phyloP scores from a whole-genome alignment of 148 eudicot genomes.

The Salicornia ramosissima region DNA sequence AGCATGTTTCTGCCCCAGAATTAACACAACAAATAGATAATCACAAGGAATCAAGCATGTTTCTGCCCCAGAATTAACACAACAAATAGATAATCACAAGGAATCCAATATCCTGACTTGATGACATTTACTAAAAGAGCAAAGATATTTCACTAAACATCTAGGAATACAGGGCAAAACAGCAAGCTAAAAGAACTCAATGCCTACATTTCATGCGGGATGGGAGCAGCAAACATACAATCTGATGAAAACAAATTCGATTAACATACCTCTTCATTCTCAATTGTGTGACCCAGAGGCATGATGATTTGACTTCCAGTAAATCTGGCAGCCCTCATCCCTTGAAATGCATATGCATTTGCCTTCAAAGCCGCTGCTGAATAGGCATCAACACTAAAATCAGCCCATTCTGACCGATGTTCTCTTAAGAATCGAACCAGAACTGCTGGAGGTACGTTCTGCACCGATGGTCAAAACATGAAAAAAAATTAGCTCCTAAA shows the following conservation, averaged over 20 bases:
- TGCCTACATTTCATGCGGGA: not conserved
- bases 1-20: not conserved
- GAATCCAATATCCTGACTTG: not conserved
- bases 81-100: not conserved
- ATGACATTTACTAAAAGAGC: not conserved
- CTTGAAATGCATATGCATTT: constrained; percentile 57
- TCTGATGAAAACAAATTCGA: not conserved
- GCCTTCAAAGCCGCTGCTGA: constrained; percentile 69
- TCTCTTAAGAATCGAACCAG: constrained; percentile 86
- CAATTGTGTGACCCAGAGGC: constrained; percentile 93
- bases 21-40: not conserved
- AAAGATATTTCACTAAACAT: not conserved
- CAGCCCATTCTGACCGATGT: constrained; percentile 99
- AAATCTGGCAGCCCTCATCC: constrained; percentile 70
- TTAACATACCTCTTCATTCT: constrained; percentile 77
- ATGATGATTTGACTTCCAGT: constrained; percentile 87
- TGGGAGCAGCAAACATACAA: not conserved
- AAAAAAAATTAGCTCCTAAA: not conserved
- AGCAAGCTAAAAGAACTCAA: not conserved
- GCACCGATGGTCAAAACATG: constrained; percentile 12
- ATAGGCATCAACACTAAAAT: constrained; percentile 83
- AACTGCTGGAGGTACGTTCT: constrained; percentile 91
- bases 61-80: not conserved
- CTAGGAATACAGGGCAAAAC: not conserved
- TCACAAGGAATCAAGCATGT: not conserved